These are phyloP conservation scores for Taiozyma sp. DNA, from an alignment of 1,139 yeast species.

Conservation along the genomic window DNA sequence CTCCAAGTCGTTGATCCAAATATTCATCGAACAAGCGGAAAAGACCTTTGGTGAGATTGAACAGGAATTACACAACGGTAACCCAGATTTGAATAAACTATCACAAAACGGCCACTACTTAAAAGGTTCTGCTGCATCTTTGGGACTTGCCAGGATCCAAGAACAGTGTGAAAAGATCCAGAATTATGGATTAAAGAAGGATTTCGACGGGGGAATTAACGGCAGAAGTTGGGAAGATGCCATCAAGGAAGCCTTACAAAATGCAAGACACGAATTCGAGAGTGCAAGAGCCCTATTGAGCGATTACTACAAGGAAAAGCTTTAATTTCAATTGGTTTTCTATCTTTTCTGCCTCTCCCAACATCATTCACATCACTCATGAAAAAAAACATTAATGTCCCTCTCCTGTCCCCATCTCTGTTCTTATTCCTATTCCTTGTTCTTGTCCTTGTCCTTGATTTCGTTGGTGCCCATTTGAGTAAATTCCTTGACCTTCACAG, in stretches of 20 bases:
- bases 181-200: slow-evolving; percentile 65
- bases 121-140: slow-evolving; percentile 94
- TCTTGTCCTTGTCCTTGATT: not conserved
- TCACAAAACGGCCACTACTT: slow-evolving; percentile 85
- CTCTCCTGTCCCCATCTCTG: not conserved
- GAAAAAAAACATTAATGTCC: not conserved
- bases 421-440: too few species aligned
- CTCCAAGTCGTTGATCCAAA: slow-evolving; percentile 68
- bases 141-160: slow-evolving; percentile 80
- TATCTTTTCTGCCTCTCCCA: not conserved
- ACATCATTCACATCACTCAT: not conserved
- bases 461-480: not conserved
- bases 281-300: slow-evolving; percentile 54
- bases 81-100: slow-evolving; percentile 50
- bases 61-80: slow-evolving; percentile 35
- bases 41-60: slow-evolving; percentile 76
- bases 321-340: slow-evolving; percentile 23
- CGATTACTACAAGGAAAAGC: slow-evolving; percentile 50
- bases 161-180: slow-evolving; percentile 91
- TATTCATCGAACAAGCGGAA: slow-evolving; percentile 86
- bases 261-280: slow-evolving; percentile 53
- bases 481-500: not conserved
- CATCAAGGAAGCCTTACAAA: slow-evolving; percentile 47
- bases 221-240: slow-evolving; percentile 22
- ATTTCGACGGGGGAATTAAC: slow-evolving; percentile 29